These are phyloP conservation scores for Eremochloa ophiuroides DNA, from an alignment of 176 grass and related monocot genomes.

Conservation along the genomic window DNA sequence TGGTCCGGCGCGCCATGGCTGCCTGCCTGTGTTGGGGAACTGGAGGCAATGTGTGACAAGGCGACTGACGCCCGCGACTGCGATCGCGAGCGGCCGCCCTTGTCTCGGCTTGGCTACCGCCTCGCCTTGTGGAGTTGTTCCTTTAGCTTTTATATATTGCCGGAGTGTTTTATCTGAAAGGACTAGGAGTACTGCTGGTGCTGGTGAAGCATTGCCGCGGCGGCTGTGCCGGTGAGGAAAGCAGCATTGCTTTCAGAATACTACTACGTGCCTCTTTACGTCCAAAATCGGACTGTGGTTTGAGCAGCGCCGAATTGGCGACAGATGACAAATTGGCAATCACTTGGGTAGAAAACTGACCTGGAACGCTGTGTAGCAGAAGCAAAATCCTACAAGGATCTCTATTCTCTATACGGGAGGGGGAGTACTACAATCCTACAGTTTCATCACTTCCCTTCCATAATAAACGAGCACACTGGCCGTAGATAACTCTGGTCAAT, in stretches of 20 bases:
- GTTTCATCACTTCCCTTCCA: background rate
- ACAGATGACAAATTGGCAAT: background rate
- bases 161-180: too few species aligned
- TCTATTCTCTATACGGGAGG: background rate
- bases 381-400: background rate
- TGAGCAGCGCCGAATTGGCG: too few species aligned
- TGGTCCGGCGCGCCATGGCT: slow-evolving; percentile 27
- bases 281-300: background rate
- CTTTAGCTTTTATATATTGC: too few species aligned
- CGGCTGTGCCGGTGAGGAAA: background rate
- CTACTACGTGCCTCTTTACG: background rate
- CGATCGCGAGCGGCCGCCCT: background rate
- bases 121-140: too few species aligned
- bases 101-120: background rate
- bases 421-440: background rate
- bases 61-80: background rate
- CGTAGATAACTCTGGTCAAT: slow-evolving; percentile 30
- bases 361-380: background rate
- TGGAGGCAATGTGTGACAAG: background rate
- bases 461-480: background rate
- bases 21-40: too few species aligned
- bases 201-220: background rate
- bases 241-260: background rate
- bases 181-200: too few species aligned
- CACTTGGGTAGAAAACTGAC: background rate